Conservation (phyloP, 148 eudicot species). For the Persicaria maculosa region DNA sequence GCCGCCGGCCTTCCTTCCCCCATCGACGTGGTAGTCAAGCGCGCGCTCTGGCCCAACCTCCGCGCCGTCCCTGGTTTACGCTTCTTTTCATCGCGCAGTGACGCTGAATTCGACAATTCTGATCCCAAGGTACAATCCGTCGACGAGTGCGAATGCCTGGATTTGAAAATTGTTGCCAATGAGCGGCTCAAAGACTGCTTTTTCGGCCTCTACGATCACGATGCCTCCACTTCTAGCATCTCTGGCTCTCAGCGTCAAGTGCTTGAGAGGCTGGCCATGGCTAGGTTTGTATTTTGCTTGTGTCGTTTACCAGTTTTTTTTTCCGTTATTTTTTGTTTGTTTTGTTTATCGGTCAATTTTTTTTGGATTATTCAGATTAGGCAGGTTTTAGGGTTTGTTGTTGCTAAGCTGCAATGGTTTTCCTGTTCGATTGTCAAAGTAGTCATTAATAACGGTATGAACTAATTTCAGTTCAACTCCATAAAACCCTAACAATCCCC, state of each 20-base stretch:
- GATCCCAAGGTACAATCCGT: conserved; percentile 21
- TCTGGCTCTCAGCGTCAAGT: conserved; percentile 40
- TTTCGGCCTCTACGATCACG: conserved; percentile 58
- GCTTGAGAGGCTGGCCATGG: conserved; percentile 71
- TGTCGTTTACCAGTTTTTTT: neutral
- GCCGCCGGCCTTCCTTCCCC: conserved; percentile 38
- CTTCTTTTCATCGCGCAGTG: conserved; percentile 18
- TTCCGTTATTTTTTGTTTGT: too few species aligned
- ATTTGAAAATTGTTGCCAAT: conserved; percentile 49
- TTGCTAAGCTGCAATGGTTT: neutral
- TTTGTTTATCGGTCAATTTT: too few species aligned
- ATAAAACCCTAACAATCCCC: too few species aligned
- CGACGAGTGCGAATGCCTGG: conserved; percentile 50
- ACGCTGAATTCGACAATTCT: conserved; percentile 18
- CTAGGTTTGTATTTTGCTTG: conserved; percentile 35
- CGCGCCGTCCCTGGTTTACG: conserved; percentile 43
- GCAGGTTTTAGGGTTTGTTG: neutral
- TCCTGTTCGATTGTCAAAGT: too few species aligned
- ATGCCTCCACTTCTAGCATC: conserved; percentile 37
- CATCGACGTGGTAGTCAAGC: conserved; percentile 43
- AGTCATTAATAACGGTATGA: too few species aligned
- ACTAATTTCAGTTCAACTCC: too few species aligned
- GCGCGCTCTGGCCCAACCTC: conserved; percentile 63
- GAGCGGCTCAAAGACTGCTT: conserved; percentile 52
- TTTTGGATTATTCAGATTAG: neutral